These are phyloP conservation scores for Erucastrum elatum DNA, from an alignment of 345 rosid genomes.

Conservation along the genomic window DNA sequence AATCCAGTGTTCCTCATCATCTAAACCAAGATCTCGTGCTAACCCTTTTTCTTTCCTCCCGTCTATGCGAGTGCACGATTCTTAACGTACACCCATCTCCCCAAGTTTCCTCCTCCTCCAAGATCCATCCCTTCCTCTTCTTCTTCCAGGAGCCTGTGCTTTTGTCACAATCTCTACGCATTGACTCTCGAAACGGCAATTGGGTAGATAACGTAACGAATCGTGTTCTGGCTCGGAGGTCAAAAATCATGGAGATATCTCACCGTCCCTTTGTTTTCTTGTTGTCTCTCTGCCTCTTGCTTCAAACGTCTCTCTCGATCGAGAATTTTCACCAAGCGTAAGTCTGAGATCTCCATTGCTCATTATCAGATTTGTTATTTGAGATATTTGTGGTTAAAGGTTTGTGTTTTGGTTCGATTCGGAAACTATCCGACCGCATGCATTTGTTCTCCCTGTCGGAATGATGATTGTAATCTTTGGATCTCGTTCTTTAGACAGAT, in stretches of 20 bases:
- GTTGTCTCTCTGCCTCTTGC: constrained; percentile 46
- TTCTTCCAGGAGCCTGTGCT: neutral
- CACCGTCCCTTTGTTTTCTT: constrained; percentile 39
- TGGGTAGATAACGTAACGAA: constrained; percentile 31
- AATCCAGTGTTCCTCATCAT: constrained; percentile 26
- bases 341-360: constrained; percentile 39
- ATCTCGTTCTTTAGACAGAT: constrained; percentile 21
- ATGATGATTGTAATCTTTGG: neutral
- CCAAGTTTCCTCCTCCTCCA: constrained; percentile 43
- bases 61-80: constrained; percentile 45
- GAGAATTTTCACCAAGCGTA: constrained; percentile 77
- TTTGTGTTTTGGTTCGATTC: neutral
- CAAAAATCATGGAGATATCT: constrained; percentile 54
- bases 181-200: constrained; percentile 40
- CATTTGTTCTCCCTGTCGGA: constrained; percentile 8
- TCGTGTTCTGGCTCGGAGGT: constrained; percentile 28
- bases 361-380: constrained; percentile 14
- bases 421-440: neutral
- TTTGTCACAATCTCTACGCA: constrained; percentile 13
- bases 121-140: constrained; percentile 25
- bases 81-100: constrained; percentile 53
- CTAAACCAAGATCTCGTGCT: constrained; percentile 20
- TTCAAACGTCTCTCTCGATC: constrained; percentile 55
- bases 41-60: constrained; percentile 13
- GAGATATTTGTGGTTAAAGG: neutral